phyloP scores from a whole-genome alignment of 2,329 filamentous ascomycete genomes.

The Talaromyces pinophilus region DNA sequence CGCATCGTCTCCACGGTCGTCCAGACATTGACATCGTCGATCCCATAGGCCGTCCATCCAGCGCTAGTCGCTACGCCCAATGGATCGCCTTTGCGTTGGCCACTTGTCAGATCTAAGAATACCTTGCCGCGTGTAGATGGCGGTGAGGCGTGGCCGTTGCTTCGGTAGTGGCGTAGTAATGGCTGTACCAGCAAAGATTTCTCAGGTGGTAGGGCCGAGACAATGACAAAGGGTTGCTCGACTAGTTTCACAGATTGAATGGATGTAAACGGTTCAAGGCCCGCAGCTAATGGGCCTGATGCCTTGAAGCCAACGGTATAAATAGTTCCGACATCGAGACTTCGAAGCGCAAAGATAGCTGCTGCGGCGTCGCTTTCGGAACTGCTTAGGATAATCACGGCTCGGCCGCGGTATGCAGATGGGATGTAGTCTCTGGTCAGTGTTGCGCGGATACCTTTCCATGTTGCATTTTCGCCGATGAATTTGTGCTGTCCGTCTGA shows the following conservation, averaged over 20 bases:
- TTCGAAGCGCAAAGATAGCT: constrained; percentile 75
- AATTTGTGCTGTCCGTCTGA: constrained; percentile 57
- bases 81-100: constrained; percentile 67
- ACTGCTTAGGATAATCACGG: constrained; percentile 73
- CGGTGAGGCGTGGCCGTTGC: constrained; percentile 42
- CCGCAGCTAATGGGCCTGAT: constrained; percentile 58
- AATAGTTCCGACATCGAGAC: constrained; percentile 73
- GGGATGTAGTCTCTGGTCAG: constrained; percentile 79
- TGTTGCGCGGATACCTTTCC: constrained; percentile 82
- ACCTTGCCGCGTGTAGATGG: constrained; percentile 60
- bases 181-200: constrained; percentile 78
- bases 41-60: constrained; percentile 77
- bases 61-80: constrained; percentile 68
- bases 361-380: constrained; percentile 74
- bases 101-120: constrained; percentile 76
- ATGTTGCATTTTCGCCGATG: constrained; percentile 78
- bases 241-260: constrained; percentile 80
- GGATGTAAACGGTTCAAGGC: constrained; percentile 64
- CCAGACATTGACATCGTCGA: constrained; percentile 78
- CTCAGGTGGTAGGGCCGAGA: constrained; percentile 75
- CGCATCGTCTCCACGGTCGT: constrained; percentile 80
- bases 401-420: constrained; percentile 74
- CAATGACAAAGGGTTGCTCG: constrained; percentile 76
- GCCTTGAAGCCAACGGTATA: constrained; percentile 82
- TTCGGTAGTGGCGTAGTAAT: constrained; percentile 69